phyloP scores from a whole-genome alignment of 306 rosid species.

The Inga leiocalycina region DNA sequence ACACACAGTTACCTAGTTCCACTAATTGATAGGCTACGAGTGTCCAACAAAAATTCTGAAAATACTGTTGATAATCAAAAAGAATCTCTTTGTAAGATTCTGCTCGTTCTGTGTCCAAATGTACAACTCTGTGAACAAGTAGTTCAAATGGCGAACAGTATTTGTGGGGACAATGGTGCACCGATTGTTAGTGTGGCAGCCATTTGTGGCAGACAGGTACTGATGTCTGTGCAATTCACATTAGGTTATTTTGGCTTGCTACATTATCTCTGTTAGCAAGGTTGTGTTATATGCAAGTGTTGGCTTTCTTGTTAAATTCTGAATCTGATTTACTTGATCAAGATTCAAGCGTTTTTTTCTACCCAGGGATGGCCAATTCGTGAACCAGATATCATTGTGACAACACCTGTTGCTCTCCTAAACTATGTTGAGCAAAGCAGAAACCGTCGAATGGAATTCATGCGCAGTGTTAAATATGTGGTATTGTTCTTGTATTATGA shows the following conservation, averaged over 20 bases:
- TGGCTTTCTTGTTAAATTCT: background rate
- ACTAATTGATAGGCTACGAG: constrained; percentile 63
- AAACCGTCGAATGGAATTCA: constrained; percentile 57
- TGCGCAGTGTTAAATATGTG: constrained; percentile 83
- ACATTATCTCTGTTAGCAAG: background rate
- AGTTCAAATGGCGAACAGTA: constrained; percentile 80
- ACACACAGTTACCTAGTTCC: constrained; percentile 86
- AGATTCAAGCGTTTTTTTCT: constrained; percentile 18
- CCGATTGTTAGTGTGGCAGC: constrained; percentile 71
- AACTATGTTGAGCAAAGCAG: constrained; percentile 73
- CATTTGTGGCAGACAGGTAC: constrained; percentile 91
- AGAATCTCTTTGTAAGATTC: constrained; percentile 40
- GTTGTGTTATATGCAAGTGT: constrained; percentile 25
- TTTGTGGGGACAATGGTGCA: constrained; percentile 62
- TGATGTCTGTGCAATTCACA: constrained; percentile 17
- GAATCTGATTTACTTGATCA: constrained; percentile 9
- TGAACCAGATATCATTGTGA: constrained; percentile 81
- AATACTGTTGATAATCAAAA: constrained; percentile 43
- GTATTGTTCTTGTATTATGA: constrained; percentile 46
- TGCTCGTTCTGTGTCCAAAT: constrained; percentile 90
- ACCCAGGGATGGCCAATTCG: constrained; percentile 86
- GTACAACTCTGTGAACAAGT: constrained; percentile 91
- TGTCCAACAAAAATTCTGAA: constrained; percentile 36
- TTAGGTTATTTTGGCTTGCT: constrained; percentile 23
- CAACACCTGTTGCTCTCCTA: constrained; percentile 94